Evolutionary conservation across 1,139 yeast genomes (phyloP).

Genomic region (Blastobotrys capitulatus): DNA sequence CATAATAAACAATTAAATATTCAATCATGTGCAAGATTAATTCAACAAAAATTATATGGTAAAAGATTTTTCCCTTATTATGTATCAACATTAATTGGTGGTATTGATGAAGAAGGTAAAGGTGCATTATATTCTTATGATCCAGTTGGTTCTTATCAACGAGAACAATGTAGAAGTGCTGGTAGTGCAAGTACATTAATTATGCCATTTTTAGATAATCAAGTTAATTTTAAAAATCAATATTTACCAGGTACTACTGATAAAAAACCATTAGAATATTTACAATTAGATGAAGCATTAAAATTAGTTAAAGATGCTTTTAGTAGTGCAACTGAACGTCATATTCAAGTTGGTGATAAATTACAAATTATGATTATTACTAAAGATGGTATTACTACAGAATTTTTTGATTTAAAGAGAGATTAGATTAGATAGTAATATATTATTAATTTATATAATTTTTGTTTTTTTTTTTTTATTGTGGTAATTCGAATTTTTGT

Average conservation of each 20-base stretch:
- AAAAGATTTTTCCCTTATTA: conserved; percentile 96
- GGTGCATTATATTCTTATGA: conserved; percentile 96
- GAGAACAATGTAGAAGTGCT: conserved; percentile 96
- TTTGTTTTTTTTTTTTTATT: conserved; percentile 31
- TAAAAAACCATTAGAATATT: conserved; percentile 46
- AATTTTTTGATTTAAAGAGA: conserved; percentile 79
- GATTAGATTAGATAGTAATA: conserved; percentile 64
- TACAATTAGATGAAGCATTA: conserved; percentile 78
- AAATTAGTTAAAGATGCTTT: conserved; percentile 89
- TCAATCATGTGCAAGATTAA: conserved; percentile 79
- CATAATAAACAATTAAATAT: conserved; percentile 69
- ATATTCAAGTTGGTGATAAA: conserved; percentile 96
- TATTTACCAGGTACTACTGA: conserved; percentile 73
- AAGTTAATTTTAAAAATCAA: conserved; percentile 93
- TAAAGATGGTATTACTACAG: conserved; percentile 84
- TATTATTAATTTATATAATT: background rate
- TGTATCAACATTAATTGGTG: conserved; percentile 91
- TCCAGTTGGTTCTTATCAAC: conserved; percentile 96
- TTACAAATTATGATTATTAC: conserved; percentile 86
- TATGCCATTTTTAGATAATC: conserved; percentile 96
- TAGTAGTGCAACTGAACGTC: conserved; percentile 95
- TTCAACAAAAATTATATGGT: conserved; percentile 85
- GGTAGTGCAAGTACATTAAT: conserved; percentile 96
- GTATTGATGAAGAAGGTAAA: conserved; percentile 87
- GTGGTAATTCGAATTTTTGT: conserved; percentile 73